A percentile compares a stretch with the other conserved stretches of the same genome.
These are phyloP conservation scores for Globisporangium splendens DNA, from an alignment of 352 stramenopile species.

Conservation along the genomic window DNA sequence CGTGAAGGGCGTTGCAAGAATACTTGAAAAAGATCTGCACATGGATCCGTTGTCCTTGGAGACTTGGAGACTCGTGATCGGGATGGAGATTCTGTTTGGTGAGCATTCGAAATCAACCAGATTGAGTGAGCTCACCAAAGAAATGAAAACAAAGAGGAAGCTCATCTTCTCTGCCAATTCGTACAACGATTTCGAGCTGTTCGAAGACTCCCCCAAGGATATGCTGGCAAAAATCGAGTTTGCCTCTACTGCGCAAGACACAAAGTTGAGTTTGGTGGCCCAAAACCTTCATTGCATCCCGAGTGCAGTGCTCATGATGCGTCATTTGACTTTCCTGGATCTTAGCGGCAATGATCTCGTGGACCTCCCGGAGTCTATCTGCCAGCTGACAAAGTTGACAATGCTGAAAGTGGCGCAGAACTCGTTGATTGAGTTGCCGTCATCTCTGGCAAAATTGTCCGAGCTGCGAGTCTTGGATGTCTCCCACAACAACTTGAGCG, in stretches of 20 bases:
- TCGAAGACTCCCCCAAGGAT: constrained; percentile 21
- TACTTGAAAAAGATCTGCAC: constrained; percentile 30
- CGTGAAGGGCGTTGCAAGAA: constrained; percentile 33
- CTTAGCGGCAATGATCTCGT: constrained; percentile 48
- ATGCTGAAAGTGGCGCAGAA: constrained; percentile 62
- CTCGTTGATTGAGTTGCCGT: constrained; percentile 36
- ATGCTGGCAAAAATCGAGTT: background rate
- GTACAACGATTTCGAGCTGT: constrained; percentile 11
- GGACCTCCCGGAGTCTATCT: constrained; percentile 35
- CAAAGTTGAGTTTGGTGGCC: background rate
- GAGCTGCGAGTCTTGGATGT: constrained; percentile 35
- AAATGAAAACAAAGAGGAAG: constrained; percentile 28
- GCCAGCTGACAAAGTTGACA: constrained; percentile 28
- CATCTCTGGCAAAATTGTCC: constrained; percentile 20
- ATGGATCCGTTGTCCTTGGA: constrained; percentile 34
- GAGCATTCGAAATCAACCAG: constrained; percentile 10
- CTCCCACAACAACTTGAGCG: constrained; percentile 59
- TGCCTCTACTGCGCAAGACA: background rate
- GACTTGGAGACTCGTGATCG: constrained; percentile 44
- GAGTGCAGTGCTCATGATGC: constrained; percentile 32
- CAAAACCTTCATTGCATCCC: constrained; percentile 23
- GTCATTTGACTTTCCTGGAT: constrained; percentile 33
- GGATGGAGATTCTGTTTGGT: constrained; percentile 60
- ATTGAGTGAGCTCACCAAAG: constrained; percentile 22
- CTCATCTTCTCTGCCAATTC: constrained; percentile 21